Evolutionary conservation across 495 filamentous ascomycete genomes (phyloP).

Genomic region (Pseudomonodictys pantanalensis): DNA sequence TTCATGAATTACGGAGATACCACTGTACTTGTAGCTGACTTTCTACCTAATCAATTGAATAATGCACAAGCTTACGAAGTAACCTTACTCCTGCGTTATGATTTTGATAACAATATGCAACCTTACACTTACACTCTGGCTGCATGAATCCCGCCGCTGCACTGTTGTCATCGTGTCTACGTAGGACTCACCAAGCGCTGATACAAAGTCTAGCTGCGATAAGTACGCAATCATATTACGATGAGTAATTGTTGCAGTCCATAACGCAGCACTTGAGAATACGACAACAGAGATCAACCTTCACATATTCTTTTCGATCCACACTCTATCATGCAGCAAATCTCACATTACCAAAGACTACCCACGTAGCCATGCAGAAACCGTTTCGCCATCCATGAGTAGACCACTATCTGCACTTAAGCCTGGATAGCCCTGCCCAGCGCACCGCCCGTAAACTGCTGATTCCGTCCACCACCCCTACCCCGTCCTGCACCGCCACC

Average conservation of each 20-base stretch:
- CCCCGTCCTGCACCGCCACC: constrained; percentile 44
- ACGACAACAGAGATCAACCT: too few relatives aligned
- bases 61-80: too few relatives aligned
- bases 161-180: too few relatives aligned
- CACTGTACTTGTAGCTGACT: constrained; percentile 8
- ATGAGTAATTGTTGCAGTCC: too few relatives aligned
- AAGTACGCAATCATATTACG: too few relatives aligned
- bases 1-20: constrained; percentile 5
- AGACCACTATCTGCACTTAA: constrained; percentile 34
- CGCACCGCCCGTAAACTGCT: constrained; percentile 63
- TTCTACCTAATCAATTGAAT: not conserved
- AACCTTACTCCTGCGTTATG: not conserved
- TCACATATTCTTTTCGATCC: not conserved
- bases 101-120: too few relatives aligned
- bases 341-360: not conserved
- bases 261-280: too few relatives aligned
- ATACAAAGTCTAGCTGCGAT: too few relatives aligned
- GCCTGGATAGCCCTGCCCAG: constrained; percentile 64
- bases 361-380: not conserved
- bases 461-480: constrained; percentile 53
- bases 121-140: too few relatives aligned
- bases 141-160: too few relatives aligned
- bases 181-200: too few relatives aligned
- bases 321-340: not conserved
- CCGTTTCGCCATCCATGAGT: not conserved